These are phyloP conservation scores for Coemansia sp. DNA, from an alignment of 192 early-diverging fungal species.

Conservation along the genomic window DNA sequence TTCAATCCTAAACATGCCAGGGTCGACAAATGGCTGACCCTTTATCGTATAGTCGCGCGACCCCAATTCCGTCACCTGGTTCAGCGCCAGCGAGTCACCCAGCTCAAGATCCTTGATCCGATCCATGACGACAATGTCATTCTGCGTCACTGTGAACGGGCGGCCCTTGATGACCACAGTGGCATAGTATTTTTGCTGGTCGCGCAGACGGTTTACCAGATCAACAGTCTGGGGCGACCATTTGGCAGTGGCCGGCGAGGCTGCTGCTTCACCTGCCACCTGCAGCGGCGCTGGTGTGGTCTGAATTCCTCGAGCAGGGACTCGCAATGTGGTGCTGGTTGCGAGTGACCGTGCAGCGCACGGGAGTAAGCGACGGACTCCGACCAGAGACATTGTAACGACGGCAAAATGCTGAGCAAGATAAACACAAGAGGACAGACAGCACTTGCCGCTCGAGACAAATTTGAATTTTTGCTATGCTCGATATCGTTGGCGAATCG, in stretches of 20 bases:
- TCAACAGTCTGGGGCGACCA: conserved; percentile 33
- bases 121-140: conserved; percentile 85
- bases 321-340: not conserved
- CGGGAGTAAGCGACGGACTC: conserved; percentile 1
- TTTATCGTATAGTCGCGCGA: conserved; percentile 79
- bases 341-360: not conserved
- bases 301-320: not conserved
- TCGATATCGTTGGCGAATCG: not conserved
- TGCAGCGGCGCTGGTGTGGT: not conserved
- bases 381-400: conserved; percentile 7
- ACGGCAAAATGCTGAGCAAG: too few species aligned
- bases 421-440: not conserved
- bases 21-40: conserved; percentile 81
- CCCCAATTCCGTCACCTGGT: conserved; percentile 84
- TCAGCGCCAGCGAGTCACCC: conserved; percentile 85
- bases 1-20: conserved; percentile 70
- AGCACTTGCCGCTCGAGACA: not conserved
- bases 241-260: not conserved
- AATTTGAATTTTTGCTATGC: not conserved
- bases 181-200: conserved; percentile 75
- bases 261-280: conserved; percentile 5
- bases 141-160: conserved; percentile 83
- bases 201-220: conserved; percentile 53
- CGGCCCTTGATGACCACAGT: conserved; percentile 84
- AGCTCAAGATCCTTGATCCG: conserved; percentile 79